Evolutionary conservation across 2,329 filamentous ascomycete species (phyloP).

Genomic region (Trichoderma atroviride): DNA sequence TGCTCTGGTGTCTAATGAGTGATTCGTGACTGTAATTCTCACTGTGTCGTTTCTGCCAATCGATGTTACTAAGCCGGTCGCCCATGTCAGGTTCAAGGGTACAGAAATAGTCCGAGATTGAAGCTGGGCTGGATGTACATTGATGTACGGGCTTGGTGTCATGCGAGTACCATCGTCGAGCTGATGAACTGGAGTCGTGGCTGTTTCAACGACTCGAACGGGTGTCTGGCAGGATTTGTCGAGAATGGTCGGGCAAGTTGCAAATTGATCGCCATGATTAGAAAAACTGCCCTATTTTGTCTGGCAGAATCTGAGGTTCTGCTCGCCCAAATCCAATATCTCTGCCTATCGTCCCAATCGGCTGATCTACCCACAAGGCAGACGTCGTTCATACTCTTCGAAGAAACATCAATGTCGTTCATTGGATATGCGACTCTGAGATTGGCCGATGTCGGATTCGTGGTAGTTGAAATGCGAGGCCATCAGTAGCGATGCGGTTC

Average conservation of each 20-base stretch:
- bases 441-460: constrained; percentile 11
- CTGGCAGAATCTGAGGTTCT: neutral
- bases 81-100: constrained; percentile 24
- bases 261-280: neutral
- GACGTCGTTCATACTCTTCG: constrained; percentile 12
- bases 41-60: constrained; percentile 22
- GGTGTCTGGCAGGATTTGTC: neutral
- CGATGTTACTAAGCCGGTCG: neutral
- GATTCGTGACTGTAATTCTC: constrained; percentile 19
- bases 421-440: constrained; percentile 1
- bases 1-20: constrained; percentile 12
- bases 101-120: constrained; percentile 15
- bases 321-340: constrained; percentile 16
- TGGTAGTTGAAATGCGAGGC: constrained; percentile 14
- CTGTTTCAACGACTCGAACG: constrained; percentile 7
- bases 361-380: constrained; percentile 16
- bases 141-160: constrained; percentile 18
- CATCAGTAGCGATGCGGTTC: constrained; percentile 16
- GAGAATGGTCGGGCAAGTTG: constrained; percentile 13
- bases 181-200: neutral
- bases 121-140: constrained; percentile 3
- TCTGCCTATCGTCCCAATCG: constrained; percentile 12
- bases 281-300: neutral
- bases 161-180: constrained; percentile 22
- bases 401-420: constrained; percentile 12